phyloP scores from a whole-genome alignment of 2,329 filamentous ascomycete species.

The Talaromyces rugulosus region DNA sequence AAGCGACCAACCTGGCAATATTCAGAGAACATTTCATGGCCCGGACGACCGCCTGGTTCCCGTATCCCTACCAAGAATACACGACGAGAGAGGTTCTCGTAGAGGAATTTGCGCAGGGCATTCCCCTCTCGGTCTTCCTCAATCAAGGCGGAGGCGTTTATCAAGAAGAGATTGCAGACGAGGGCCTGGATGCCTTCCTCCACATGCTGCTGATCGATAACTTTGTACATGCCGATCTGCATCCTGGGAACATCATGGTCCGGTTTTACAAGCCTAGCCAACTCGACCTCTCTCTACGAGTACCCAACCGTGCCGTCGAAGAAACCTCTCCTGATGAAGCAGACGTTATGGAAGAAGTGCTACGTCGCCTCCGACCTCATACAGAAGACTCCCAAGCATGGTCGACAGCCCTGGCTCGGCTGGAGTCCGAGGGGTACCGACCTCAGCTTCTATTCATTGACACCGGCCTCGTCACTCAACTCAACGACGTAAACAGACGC shows the following conservation, averaged over 20 bases:
- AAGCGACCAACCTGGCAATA: conserved; percentile 78
- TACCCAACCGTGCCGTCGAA: conserved; percentile 38
- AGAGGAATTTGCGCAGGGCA: conserved; percentile 93
- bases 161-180: conserved; percentile 88
- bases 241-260: conserved; percentile 99
- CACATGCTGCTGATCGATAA: conserved; percentile 97
- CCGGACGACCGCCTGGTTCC: conserved; percentile 91
- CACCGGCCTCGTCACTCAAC: conserved; percentile 88
- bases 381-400: conserved; percentile 65
- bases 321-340: conserved; percentile 49
- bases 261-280: conserved; percentile 86
- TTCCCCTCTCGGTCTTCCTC: conserved; percentile 84
- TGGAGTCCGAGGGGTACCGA: conserved; percentile 83
- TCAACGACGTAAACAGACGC: conserved; percentile 76
- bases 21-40: conserved; percentile 90
- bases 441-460: conserved; percentile 98
- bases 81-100: conserved; percentile 89
- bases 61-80: conserved; percentile 87
- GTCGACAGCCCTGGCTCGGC: conserved; percentile 66
- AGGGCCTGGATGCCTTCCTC: conserved; percentile 91
- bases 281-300: conserved; percentile 58
- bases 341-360: conserved; percentile 83
- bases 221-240: conserved; percentile 92
- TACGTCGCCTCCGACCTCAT: conserved; percentile 72
- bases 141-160: conserved; percentile 89